These are phyloP conservation scores for Nematodospora valgi DNA, from an alignment of 805 yeast genomes.

Conservation along the genomic window DNA sequence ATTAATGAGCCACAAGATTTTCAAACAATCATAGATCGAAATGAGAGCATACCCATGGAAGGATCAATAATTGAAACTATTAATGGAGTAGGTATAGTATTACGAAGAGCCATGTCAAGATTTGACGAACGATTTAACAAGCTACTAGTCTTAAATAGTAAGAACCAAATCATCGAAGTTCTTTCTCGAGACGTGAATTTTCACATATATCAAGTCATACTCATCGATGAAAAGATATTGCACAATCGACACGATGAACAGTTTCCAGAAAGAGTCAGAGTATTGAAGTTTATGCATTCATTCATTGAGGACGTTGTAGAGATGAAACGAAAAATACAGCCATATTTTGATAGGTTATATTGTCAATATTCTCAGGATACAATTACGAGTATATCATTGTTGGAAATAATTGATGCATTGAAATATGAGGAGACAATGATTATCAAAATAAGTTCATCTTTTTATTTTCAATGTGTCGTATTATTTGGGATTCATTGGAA, in stretches of 20 bases:
- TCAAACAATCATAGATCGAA: slow-evolving; percentile 8
- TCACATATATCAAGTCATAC: slow-evolving; percentile 25
- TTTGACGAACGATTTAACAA: slow-evolving; percentile 33
- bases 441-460: slow-evolving; percentile 10
- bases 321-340: slow-evolving; percentile 10
- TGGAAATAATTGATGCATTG: slow-evolving; percentile 14
- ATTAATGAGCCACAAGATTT: slow-evolving; percentile 8
- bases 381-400: slow-evolving; percentile 14
- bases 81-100: slow-evolving; percentile 35
- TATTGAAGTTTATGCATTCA: slow-evolving; percentile 21
- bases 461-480: slow-evolving; percentile 26
- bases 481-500: slow-evolving; percentile 27
- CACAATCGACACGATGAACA: slow-evolving; percentile 21
- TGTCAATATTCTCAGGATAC: slow-evolving; percentile 18
- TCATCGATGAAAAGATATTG: slow-evolving; percentile 13
- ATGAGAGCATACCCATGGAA: slow-evolving; percentile 16
- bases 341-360: slow-evolving; percentile 18
- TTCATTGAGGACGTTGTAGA: slow-evolving; percentile 20
- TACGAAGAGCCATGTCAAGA: slow-evolving; percentile 25
- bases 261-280: slow-evolving; percentile 14
- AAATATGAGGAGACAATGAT: slow-evolving; percentile 12
- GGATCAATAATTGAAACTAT: slow-evolving; percentile 42
- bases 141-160: slow-evolving; percentile 27
- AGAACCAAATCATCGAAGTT: slow-evolving; percentile 27
- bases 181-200: slow-evolving; percentile 27